phyloP scores from a whole-genome alignment of 257 asterid genomes.

The Oldenlandia corymbosa region DNA sequence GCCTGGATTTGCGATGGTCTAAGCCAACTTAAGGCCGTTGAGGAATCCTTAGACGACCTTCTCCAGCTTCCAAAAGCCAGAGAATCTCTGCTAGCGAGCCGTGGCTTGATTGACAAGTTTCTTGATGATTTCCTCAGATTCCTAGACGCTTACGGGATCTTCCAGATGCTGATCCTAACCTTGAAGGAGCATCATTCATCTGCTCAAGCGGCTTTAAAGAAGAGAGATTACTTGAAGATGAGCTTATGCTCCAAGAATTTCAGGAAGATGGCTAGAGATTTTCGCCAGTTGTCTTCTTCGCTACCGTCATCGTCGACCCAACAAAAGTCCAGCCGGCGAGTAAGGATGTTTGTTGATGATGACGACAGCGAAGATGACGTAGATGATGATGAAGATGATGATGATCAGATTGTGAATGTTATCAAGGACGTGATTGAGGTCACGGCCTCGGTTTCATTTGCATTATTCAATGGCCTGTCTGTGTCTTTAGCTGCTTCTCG shows the following conservation, averaged over 20 bases:
- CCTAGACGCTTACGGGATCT: constrained; percentile 65
- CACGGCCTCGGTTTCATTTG: constrained; percentile 41
- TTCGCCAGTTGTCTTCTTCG: constrained; percentile 31
- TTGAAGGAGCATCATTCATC: constrained; percentile 56
- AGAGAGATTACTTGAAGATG: constrained; percentile 38
- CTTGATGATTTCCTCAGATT: constrained; percentile 61
- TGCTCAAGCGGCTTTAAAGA: constrained; percentile 52
- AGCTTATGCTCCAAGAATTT: constrained; percentile 31
- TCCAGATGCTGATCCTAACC: constrained; percentile 50
- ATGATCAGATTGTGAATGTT: constrained; percentile 27
- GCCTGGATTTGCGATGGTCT: constrained; percentile 59
- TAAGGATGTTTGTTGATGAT: too few species aligned
- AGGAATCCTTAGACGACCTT: constrained; percentile 76
- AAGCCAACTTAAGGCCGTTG: constrained; percentile 46
- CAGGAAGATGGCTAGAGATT: constrained; percentile 50
- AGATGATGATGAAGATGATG: constrained; percentile 32
- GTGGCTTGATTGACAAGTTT: constrained; percentile 51
- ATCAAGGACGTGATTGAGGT: constrained; percentile 49
- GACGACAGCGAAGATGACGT: too few species aligned
- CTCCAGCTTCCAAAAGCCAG: constrained; percentile 75
- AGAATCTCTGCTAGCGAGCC: constrained; percentile 30
- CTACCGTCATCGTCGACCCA: constrained; percentile 16
- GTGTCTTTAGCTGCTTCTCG: constrained; percentile 42
- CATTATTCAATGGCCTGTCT: constrained; percentile 48
- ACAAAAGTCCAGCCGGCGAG: neutral